Evolutionary conservation across 306 rosid species (phyloP).

Genomic region (Cucurbita ficifolia): DNA sequence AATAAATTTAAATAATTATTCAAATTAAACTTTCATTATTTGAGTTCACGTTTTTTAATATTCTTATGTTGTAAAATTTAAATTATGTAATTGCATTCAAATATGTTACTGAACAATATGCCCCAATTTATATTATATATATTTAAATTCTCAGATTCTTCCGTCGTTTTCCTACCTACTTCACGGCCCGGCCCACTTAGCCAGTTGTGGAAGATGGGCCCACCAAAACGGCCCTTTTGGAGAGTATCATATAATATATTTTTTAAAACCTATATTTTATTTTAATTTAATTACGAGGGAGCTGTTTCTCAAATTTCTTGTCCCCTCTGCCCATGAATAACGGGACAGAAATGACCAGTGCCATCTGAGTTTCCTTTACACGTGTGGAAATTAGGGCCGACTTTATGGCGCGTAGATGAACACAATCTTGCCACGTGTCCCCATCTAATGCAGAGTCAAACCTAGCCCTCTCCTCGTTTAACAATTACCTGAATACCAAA

Average conservation of each 20-base stretch:
- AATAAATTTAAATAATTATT: too few relatives aligned
- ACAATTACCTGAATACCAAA: not conserved
- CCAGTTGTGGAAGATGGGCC: not conserved
- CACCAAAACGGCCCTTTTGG: not conserved
- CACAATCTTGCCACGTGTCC: not conserved
- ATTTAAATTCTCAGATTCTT: too few relatives aligned
- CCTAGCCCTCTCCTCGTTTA: not conserved
- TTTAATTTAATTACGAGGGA: not conserved
- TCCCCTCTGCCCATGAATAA: slow-evolving; percentile 3
- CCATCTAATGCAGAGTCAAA: not conserved
- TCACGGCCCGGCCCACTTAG: slow-evolving; percentile 1
- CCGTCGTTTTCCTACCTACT: not conserved
- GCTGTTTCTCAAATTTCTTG: not conserved
- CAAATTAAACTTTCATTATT: too few relatives aligned
- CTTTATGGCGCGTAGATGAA: not conserved
- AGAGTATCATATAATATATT: not conserved
- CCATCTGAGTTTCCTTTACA: not conserved
- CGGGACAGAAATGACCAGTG: slow-evolving; percentile 4
- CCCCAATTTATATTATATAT: too few relatives aligned
- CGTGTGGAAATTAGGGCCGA: not conserved
- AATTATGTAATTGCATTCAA: too few relatives aligned
- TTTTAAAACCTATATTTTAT: too few relatives aligned
- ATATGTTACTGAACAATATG: too few relatives aligned
- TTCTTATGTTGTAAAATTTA: too few relatives aligned
- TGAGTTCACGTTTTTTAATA: too few relatives aligned